phyloP scores from a whole-genome alignment of 2,329 filamentous ascomycete species.

The Penicillium sp. region DNA sequence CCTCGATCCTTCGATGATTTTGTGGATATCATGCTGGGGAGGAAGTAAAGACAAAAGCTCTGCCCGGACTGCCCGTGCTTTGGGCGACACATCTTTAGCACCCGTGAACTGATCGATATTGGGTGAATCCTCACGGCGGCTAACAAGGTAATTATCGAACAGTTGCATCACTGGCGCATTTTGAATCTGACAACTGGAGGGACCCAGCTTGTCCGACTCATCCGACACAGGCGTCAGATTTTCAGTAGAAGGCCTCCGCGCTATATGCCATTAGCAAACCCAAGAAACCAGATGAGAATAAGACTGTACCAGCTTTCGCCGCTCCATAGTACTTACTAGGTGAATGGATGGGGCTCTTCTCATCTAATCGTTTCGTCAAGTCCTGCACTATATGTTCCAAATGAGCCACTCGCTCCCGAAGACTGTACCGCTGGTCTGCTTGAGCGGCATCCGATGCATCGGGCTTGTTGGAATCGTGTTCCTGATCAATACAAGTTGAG shows the following conservation, averaged over 20 bases:
- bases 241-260: not conserved
- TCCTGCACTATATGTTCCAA: conserved; percentile 36
- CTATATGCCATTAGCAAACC: conserved; percentile 3
- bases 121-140: conserved; percentile 27
- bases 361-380: conserved; percentile 31
- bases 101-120: conserved; percentile 23
- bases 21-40: conserved; percentile 28
- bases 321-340: conserved; percentile 2
- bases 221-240: conserved; percentile 8
- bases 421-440: conserved; percentile 33
- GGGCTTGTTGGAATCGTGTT: conserved; percentile 21
- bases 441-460: conserved; percentile 1
- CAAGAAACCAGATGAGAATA: not conserved
- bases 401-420: conserved; percentile 38
- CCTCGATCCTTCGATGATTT: conserved; percentile 30
- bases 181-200: conserved; percentile 27
- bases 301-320: not conserved
- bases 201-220: conserved; percentile 20
- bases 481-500: conserved; percentile 39
- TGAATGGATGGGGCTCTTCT: conserved; percentile 11
- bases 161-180: conserved; percentile 37
- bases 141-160: conserved; percentile 38
- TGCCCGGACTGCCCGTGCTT: conserved; percentile 23
- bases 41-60: conserved; percentile 36
- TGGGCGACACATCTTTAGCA: conserved; percentile 25